A percentile compares a stretch with the other conserved stretches of the same genome.
Evolutionary conservation across 1,284 basidiomycete species (phyloP).

Genomic region (Malassezia brasiliensis): DNA sequence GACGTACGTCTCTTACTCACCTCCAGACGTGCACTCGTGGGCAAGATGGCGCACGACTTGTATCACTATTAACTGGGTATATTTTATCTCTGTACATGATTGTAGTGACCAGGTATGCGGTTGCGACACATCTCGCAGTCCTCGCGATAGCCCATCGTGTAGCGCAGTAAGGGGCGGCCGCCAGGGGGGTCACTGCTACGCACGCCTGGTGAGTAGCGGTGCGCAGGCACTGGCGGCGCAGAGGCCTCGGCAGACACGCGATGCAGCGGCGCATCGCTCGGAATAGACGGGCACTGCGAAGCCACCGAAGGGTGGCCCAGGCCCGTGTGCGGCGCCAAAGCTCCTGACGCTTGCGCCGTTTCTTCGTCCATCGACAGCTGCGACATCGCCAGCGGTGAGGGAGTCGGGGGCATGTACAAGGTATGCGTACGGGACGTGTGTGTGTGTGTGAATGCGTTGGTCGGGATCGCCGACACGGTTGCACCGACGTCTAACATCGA

Average conservation of each 20-base stretch:
- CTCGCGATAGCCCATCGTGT: constrained; percentile 6
- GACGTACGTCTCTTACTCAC: constrained; percentile 9
- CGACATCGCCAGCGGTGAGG: constrained; percentile 10
- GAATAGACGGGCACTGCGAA: not conserved
- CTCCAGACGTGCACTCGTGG: constrained; percentile 4
- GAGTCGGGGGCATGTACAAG: constrained; percentile 1
- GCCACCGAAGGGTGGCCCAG: not conserved
- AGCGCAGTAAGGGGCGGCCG: not conserved
- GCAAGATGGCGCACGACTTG: constrained; percentile 1
- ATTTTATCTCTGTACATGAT: not conserved
- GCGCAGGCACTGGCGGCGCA: too few relatives aligned
- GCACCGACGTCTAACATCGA: not conserved
- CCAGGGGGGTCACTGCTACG: not conserved
- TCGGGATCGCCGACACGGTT: too few relatives aligned
- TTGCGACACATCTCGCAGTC: constrained; percentile 6
- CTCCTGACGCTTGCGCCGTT: not conserved
- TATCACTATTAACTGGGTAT: constrained; percentile 9
- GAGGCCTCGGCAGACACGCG: too few relatives aligned
- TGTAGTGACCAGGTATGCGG: constrained; percentile 6
- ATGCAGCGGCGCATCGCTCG: too few relatives aligned
- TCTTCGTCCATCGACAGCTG: constrained; percentile 1
- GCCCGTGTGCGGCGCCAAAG: not conserved
- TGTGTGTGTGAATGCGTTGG: not conserved
- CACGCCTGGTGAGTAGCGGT: constrained; percentile 7
- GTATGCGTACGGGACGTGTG: not conserved